A percentile compares a stretch with the other conserved stretches of the same genome.
These are phyloP conservation scores for Taphrina populina DNA, from an alignment of 1,139 yeast genomes.

Conservation along the genomic window DNA sequence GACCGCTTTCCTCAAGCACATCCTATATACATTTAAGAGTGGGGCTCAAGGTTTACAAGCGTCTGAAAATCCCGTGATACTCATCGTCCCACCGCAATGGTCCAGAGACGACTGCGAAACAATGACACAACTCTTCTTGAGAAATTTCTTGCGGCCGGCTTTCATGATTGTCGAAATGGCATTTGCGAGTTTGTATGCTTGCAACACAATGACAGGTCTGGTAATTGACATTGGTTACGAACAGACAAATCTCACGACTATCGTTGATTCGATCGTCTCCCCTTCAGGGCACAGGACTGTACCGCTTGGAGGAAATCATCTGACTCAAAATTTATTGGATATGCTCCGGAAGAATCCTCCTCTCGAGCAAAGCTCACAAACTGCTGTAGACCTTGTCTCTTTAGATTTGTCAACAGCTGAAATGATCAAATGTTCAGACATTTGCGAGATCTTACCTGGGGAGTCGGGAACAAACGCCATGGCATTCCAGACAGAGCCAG, in stretches of 20 bases:
- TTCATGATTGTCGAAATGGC: constrained; percentile 68
- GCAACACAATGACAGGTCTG: constrained; percentile 59
- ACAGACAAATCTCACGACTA: constrained; percentile 48
- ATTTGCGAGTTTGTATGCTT: constrained; percentile 72
- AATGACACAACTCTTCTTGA: constrained; percentile 54
- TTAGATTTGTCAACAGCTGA: constrained; percentile 46
- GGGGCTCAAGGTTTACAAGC: constrained; percentile 12
- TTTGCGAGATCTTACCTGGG: constrained; percentile 67
- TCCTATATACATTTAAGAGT: constrained; percentile 18
- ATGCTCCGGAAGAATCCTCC: constrained; percentile 48
- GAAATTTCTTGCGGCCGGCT: constrained; percentile 68
- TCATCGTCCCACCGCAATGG: constrained; percentile 37
- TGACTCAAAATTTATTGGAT: constrained; percentile 56
- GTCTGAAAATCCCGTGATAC: constrained; percentile 34
- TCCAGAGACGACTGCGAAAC: constrained; percentile 32
- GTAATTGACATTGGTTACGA: constrained; percentile 81
- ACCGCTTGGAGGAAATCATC: constrained; percentile 58
- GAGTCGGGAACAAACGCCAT: constrained; percentile 30
- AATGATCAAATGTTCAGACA: constrained; percentile 67
- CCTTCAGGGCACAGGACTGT: constrained; percentile 5
- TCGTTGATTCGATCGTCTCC: constrained; percentile 9
- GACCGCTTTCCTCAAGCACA: constrained; percentile 41
- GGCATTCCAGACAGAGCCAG: constrained; percentile 39
- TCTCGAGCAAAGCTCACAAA: constrained; percentile 29
- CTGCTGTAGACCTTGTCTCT: constrained; percentile 61